Conservation (phyloP, 768 basidiomycete species). For the Russula abietina region DNA sequence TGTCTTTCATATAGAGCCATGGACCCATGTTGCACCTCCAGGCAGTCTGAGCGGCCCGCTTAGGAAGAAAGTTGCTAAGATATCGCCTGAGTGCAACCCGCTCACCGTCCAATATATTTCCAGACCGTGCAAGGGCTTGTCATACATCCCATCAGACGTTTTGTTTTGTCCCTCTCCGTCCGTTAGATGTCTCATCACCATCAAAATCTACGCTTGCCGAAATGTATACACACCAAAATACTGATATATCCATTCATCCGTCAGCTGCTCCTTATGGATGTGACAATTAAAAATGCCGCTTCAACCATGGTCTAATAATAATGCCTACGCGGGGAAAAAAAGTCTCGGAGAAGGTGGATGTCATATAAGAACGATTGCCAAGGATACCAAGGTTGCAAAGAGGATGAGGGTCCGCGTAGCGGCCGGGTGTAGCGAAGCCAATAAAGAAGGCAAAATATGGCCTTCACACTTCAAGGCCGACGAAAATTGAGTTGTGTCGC, state of each 20-base stretch:
- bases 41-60: background rate
- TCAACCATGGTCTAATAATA: background rate
- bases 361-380: background rate
- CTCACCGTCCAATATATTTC: background rate
- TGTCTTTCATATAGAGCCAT: background rate
- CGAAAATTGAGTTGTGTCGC: constrained; percentile 23
- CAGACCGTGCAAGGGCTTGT: background rate
- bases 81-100: background rate
- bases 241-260: background rate
- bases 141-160: background rate
- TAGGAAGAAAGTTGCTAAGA: background rate
- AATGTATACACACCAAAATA: background rate
- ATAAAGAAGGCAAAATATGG: background rate
- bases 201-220: background rate
- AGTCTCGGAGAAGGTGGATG: background rate
- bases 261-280: background rate
- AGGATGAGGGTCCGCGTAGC: background rate
- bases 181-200: background rate
- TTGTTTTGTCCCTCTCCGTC: background rate
- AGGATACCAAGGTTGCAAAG: background rate
- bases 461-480: constrained; percentile 21
- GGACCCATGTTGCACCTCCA: background rate
- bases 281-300: background rate
- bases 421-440: background rate
- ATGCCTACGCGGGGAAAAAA: background rate